Conservation (phyloP, 2,329 filamentous ascomycete genomes). For the Shiraia sp. region DNA sequence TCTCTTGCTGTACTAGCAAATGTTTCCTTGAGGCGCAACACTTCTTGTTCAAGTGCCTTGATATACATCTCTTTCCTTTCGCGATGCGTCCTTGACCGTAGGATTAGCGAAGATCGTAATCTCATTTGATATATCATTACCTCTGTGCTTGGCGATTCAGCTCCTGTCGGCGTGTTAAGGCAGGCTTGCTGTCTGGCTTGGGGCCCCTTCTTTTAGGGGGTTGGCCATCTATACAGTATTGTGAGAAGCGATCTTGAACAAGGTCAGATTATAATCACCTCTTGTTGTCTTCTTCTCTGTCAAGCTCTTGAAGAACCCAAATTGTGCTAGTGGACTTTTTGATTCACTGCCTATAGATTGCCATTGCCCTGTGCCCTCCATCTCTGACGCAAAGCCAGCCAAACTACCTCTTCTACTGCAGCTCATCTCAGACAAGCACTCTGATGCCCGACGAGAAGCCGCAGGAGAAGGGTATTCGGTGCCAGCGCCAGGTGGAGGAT, state of each 20-base stretch:
- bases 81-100: conserved; percentile 78
- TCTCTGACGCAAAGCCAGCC: conserved; percentile 41
- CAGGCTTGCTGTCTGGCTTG: conserved; percentile 95
- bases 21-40: conserved; percentile 85
- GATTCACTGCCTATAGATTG: conserved; percentile 42
- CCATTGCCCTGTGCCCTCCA: conserved; percentile 45
- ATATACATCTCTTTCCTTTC: conserved; percentile 97
- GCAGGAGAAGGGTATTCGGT: conserved; percentile 42
- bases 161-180: conserved; percentile 87
- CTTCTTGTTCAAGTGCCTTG: conserved; percentile 88
- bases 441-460: conserved; percentile 35
- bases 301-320: conserved; percentile 66
- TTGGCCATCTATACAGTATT: conserved; percentile 68
- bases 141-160: conserved; percentile 94
- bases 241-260: too few species aligned
- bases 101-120: conserved; percentile 14
- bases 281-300: conserved; percentile 75
- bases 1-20: conserved; percentile 74
- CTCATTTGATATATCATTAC: conserved; percentile 53
- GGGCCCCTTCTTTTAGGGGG: conserved; percentile 87
- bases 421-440: conserved; percentile 37
- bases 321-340: conserved; percentile 43
- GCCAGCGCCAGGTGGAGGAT: conserved; percentile 38
- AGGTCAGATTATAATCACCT: too few species aligned
- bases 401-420: conserved; percentile 39